These are phyloP conservation scores for Penicillium sp. DNA, from an alignment of 2,329 filamentous ascomycete species.

Conservation along the genomic window DNA sequence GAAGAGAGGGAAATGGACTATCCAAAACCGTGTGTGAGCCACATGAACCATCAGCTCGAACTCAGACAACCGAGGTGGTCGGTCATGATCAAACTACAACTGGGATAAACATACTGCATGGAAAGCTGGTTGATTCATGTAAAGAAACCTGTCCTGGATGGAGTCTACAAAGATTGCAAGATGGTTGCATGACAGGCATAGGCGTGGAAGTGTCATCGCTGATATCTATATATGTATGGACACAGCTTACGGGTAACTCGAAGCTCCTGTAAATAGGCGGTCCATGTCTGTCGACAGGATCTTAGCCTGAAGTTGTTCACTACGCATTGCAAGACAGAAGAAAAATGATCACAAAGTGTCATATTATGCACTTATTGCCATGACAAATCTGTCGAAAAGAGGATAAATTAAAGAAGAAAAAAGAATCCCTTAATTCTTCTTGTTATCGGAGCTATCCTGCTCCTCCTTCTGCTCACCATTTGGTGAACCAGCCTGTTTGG, in stretches of 20 bases:
- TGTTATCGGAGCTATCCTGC: conserved; percentile 56
- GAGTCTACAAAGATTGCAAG: neutral
- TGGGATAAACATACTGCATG: neutral
- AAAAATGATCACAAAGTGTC: conserved; percentile 12
- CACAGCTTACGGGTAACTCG: neutral
- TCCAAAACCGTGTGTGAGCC: neutral
- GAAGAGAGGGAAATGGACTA: neutral
- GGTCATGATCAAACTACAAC: neutral
- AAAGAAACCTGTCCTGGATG: neutral
- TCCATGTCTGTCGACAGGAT: neutral
- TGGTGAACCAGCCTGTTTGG: conserved; percentile 49
- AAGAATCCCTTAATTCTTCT: conserved; percentile 48
- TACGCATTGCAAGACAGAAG: neutral
- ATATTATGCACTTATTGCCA: conserved; percentile 28
- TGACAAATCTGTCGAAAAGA: conserved; percentile 1
- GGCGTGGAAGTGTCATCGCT: neutral
- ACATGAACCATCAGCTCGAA: neutral
- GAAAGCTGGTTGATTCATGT: neutral
- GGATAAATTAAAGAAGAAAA: conserved; percentile 2
- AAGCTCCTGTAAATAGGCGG: neutral
- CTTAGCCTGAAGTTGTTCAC: conserved; percentile 22
- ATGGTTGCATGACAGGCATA: neutral
- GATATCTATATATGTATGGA: neutral
- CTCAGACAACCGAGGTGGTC: neutral
- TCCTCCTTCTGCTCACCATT: conserved; percentile 57